Conservation (phyloP, 768 basidiomycete species). For the Royoungia palumana region DNA sequence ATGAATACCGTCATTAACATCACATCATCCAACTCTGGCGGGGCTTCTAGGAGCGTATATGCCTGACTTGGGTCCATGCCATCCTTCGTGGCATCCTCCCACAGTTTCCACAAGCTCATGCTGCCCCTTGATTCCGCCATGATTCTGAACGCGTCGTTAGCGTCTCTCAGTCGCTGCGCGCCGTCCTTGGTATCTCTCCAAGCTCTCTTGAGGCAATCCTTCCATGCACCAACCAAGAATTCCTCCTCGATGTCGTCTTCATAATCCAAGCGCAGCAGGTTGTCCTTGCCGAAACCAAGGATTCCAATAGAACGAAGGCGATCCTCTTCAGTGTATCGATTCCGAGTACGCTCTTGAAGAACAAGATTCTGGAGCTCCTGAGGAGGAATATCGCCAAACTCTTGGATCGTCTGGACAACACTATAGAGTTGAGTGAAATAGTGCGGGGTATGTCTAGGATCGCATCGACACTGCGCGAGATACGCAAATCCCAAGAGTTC, state of each 20-base stretch:
- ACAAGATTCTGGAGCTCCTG: conserved; percentile 55
- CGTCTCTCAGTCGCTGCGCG: conserved; percentile 44
- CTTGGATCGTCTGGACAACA: conserved; percentile 49
- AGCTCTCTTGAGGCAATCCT: conserved; percentile 51
- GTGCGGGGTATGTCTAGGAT: conserved; percentile 56
- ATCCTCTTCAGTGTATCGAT: conserved; percentile 61
- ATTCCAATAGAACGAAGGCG: conserved; percentile 41
- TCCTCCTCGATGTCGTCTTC: conserved; percentile 65
- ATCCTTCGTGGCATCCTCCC: conserved; percentile 52
- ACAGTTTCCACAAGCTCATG: conserved; percentile 42
- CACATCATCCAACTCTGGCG: conserved; percentile 68
- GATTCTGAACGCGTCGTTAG: conserved; percentile 67
- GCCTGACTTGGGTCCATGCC: conserved; percentile 69
- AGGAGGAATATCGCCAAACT: conserved; percentile 44
- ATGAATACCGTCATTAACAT: conserved; percentile 71
- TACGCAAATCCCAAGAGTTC: conserved; percentile 79
- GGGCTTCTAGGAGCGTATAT: conserved; percentile 67
- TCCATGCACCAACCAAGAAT: conserved; percentile 73
- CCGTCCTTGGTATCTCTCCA: conserved; percentile 47
- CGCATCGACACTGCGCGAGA: conserved; percentile 76
- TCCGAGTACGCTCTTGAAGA: conserved; percentile 57
- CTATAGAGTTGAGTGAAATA: conserved; percentile 61
- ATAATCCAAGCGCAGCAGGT: conserved; percentile 61
- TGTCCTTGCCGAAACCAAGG: conserved; percentile 68
- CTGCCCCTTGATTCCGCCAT: conserved; percentile 65